Percentiles rank a stretch among this genome's conserved stretches.
phyloP scores from a whole-genome alignment of 306 rosid species.

The Prunus padus region DNA sequence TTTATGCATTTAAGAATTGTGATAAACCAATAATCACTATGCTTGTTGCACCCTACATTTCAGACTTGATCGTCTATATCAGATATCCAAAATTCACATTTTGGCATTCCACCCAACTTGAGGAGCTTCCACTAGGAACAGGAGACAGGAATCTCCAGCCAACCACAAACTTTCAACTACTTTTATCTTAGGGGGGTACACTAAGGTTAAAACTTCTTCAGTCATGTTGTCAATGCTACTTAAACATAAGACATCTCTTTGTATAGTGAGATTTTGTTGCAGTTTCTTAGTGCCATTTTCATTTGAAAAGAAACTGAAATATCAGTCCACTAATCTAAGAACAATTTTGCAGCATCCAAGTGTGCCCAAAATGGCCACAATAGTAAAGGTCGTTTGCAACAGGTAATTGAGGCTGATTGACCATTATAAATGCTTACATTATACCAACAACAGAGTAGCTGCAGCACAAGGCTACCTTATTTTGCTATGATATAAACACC shows the following conservation, averaged over 20 bases:
- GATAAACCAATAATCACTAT: not conserved
- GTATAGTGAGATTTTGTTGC: not conserved
- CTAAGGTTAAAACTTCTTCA: not conserved
- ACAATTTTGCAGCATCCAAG: slow-evolving; percentile 2
- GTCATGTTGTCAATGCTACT: not conserved
- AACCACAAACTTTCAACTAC: not conserved
- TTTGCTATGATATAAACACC: slow-evolving; percentile 1
- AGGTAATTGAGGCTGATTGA: not conserved
- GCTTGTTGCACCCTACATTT: not conserved
- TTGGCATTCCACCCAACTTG: not conserved
- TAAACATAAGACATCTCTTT: not conserved
- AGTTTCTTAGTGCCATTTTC: not conserved
- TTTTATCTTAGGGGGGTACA: not conserved
- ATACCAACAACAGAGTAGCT: not conserved
- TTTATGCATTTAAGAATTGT: not conserved
- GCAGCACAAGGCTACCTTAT: not conserved
- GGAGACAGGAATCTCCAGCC: slow-evolving; percentile 1
- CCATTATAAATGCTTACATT: not conserved
- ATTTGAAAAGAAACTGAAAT: not conserved
- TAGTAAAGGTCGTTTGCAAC: not conserved
- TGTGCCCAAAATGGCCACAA: not conserved
- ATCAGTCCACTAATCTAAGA: not conserved
- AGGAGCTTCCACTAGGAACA: not conserved
- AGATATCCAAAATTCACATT: not conserved
- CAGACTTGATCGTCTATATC: not conserved